Conservation (phyloP, 2,329 filamentous ascomycete genomes). For the Lasiodiplodia theobromae region DNA sequence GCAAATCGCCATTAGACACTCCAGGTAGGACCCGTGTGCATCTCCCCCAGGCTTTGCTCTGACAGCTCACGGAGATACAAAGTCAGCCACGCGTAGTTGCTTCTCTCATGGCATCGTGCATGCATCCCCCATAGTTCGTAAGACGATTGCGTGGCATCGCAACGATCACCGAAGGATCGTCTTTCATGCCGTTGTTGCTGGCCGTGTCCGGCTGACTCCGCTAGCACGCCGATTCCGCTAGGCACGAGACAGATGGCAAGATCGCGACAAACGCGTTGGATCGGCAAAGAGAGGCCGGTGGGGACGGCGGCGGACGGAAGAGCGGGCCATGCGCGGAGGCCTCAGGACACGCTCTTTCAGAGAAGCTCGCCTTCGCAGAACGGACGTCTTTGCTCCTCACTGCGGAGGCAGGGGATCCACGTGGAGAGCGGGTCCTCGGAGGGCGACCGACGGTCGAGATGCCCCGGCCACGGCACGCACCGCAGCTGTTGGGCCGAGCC, state of each 20-base stretch:
- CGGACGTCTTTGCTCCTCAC: background rate
- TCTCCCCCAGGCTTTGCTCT: background rate
- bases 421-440: constrained; percentile 18
- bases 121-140: background rate
- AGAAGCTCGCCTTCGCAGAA: background rate
- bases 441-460: background rate
- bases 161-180: background rate
- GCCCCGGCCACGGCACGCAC: background rate
- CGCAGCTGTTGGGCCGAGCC: background rate
- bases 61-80: background rate
- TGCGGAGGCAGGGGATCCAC: constrained; percentile 5
- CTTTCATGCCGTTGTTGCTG: background rate
- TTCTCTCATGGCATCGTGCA: background rate
- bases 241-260: constrained; percentile 12
- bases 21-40: background rate
- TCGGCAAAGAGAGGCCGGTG: background rate
- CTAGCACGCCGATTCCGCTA: constrained; percentile 3
- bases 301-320: background rate
- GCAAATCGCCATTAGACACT: background rate
- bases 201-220: constrained; percentile 3
- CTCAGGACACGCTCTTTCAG: background rate
- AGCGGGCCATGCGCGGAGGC: background rate
- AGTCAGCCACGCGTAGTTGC: background rate
- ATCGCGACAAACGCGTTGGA: constrained; percentile 5
- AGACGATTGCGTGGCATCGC: background rate